Evolutionary conservation across 192 early-diverging fungal species (phyloP), one percentile per base, ranked within the genome.

Genomic region (Linnemannia hyalina): DNA sequence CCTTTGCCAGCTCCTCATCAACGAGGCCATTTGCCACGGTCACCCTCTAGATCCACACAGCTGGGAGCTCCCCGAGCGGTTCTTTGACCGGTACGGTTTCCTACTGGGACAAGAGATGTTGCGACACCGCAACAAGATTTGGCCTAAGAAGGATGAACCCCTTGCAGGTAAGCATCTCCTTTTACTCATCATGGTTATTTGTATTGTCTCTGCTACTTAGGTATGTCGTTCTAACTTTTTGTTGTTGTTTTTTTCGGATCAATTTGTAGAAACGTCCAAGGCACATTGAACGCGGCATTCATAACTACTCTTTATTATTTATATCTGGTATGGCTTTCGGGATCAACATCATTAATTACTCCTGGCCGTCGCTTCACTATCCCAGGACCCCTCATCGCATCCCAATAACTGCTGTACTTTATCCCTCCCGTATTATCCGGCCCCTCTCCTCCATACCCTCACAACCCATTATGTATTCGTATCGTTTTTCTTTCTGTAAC

Each of bases 41-140:
- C 85, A 89, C 32, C 82, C 89, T 10, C 55, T 87, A 0, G 85
- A 89, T 72, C 85, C 89, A 54, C 76, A 84, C 71, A 80, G 78
- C 20, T 89, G 89, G 89, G 82, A 89, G 70, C 63, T 87, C 2
- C 85, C 89, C 6, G 85, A 89, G 23, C 77, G 52, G 26, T 88
- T 89, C 68, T 89, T 89, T 82, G 77, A 87, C 36, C 63, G 74
- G 46, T 89, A 87, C 52, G 79, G 76, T 35, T 87, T 80, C 57
- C 42, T 89, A 2, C 68, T 86, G 2, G 84, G 84, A 38, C 57
- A 86, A 29, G 84, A 86, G 38, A 81, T 86, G 84, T 18, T 86
- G 38, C 70, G 80, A 7, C 84, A 81, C 36, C 54, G 80, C 41
- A 86, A 81, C 76, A 86, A 86, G 73, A 65, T 77, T 54, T 86